These are phyloP conservation scores for Schizonepeta tenuifolia DNA, from an alignment of 257 asterid species.

Conservation along the genomic window DNA sequence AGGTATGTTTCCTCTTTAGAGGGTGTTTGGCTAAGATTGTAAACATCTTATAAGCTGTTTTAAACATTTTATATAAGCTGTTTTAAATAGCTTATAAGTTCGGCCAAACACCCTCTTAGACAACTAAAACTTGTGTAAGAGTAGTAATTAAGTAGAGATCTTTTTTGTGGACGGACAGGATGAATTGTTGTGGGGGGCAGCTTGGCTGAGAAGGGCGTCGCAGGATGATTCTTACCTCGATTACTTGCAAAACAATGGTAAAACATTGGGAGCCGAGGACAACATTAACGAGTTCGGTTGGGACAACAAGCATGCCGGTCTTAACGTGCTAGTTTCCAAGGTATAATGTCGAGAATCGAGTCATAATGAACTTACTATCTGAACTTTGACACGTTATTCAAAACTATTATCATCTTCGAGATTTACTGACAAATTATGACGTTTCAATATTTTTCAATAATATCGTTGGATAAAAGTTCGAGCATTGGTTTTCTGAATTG, in stretches of 20 bases:
- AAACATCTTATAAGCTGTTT: too few relatives aligned
- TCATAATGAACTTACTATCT: background rate
- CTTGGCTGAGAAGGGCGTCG: slow-evolving; percentile 92
- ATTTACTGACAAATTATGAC: background rate
- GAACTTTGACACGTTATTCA: background rate
- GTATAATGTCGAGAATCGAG: slow-evolving; percentile 35
- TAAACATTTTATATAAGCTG: too few relatives aligned
- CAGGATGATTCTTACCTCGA: slow-evolving; percentile 64
- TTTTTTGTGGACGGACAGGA: slow-evolving; percentile 52
- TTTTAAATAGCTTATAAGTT: too few relatives aligned
- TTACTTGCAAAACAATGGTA: slow-evolving; percentile 80
- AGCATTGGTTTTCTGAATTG: background rate
- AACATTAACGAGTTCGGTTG: slow-evolving; percentile 92
- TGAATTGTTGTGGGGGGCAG: slow-evolving; percentile 98
- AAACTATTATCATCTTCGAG: background rate
- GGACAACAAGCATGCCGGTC: slow-evolving; percentile 98
- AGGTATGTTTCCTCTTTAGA: slow-evolving; percentile 45
- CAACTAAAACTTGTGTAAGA: too few relatives aligned
- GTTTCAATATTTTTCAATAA: too few relatives aligned
- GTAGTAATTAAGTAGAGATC: too few relatives aligned
- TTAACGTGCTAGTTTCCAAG: slow-evolving; percentile 89
- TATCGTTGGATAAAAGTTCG: background rate
- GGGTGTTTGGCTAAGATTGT: too few relatives aligned
- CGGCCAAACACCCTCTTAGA: too few relatives aligned
- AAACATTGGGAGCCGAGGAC: slow-evolving; percentile 89